phyloP scores from a whole-genome alignment of 345 rosid species.

The Microthlaspi erraticum region DNA sequence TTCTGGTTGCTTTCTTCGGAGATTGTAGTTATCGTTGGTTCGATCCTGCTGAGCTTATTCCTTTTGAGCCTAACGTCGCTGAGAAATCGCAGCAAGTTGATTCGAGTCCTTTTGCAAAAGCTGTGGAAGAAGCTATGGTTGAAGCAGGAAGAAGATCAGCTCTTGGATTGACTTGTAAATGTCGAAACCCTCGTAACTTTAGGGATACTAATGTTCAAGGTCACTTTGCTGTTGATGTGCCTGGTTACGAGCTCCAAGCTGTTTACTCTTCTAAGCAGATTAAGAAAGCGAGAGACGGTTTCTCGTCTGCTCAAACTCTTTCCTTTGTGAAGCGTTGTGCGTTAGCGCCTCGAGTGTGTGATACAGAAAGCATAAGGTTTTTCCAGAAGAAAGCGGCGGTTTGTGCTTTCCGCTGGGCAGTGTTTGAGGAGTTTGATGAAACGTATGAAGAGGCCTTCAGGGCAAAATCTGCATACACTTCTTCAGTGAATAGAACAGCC shows the following conservation, averaged over 20 bases:
- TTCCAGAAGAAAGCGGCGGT: constrained; percentile 62
- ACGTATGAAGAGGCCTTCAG: constrained; percentile 92
- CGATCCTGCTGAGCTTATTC: constrained; percentile 83
- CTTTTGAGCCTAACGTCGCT: constrained; percentile 60
- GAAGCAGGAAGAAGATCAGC: constrained; percentile 71
- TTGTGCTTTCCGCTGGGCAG: constrained; percentile 66
- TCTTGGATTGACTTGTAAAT: constrained; percentile 80
- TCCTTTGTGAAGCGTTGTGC: constrained; percentile 67
- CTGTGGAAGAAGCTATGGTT: constrained; percentile 88
- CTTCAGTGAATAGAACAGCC: constrained; percentile 46
- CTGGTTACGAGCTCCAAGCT: constrained; percentile 68
- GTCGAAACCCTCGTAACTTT: constrained; percentile 70
- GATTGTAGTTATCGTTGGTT: constrained; percentile 97
- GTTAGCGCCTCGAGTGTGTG: constrained; percentile 50
- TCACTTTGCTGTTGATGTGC: constrained; percentile 74
- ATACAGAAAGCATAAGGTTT: constrained; percentile 52
- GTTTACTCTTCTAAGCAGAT: constrained; percentile 71
- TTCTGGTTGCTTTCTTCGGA: constrained; percentile 86
- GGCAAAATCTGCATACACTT: constrained; percentile 49
- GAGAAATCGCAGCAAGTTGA: constrained; percentile 69
- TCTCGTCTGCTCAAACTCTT: constrained; percentile 57
- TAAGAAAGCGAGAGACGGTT: constrained; percentile 65
- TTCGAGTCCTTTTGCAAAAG: constrained; percentile 64
- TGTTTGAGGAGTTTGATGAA: constrained; percentile 92
- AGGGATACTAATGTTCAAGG: constrained; percentile 60